phyloP scores from a whole-genome alignment of 768 basidiomycete genomes.

The Naganishia antarctica region DNA sequence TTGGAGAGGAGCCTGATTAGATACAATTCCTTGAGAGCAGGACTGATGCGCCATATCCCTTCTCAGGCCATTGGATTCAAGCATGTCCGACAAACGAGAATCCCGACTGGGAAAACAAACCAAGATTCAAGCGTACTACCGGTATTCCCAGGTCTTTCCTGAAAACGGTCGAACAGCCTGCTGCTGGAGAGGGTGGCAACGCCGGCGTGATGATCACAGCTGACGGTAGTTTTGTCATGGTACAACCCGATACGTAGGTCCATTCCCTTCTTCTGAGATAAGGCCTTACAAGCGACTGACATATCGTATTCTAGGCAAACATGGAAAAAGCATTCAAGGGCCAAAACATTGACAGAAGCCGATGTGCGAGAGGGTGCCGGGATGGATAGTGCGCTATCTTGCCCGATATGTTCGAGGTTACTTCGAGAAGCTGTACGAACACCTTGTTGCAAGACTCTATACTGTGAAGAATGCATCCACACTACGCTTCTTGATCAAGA shows the following conservation, averaged over 20 bases:
- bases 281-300: background rate
- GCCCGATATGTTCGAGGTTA: slow-evolving; percentile 87
- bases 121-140: slow-evolving; percentile 94
- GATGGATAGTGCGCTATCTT: slow-evolving; percentile 70
- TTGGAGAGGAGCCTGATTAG: no score
- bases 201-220: slow-evolving; percentile 97
- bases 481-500: slow-evolving; percentile 89
- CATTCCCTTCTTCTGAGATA: background rate
- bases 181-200: slow-evolving; percentile 49
- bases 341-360: slow-evolving; percentile 74
- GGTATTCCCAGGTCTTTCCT: slow-evolving; percentile 97
- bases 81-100: slow-evolving; percentile 97
- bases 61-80: slow-evolving; percentile 99
- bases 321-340: slow-evolving; percentile 80
- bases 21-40: no score
- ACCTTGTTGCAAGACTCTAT: slow-evolving; percentile 83
- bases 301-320: slow-evolving; percentile 60
- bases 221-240: slow-evolving; percentile 95
- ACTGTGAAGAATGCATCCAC: slow-evolving; percentile 97
- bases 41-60: slow-evolving; percentile 22
- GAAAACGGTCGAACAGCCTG: slow-evolving; percentile 82
- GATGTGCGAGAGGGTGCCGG: slow-evolving; percentile 81
- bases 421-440: slow-evolving; percentile 92
- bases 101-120: slow-evolving; percentile 85
- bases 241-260: slow-evolving; percentile 89